Evolutionary conservation across 2,329 filamentous ascomycete species (phyloP).

Genomic region (Epichloe aotearoae): DNA sequence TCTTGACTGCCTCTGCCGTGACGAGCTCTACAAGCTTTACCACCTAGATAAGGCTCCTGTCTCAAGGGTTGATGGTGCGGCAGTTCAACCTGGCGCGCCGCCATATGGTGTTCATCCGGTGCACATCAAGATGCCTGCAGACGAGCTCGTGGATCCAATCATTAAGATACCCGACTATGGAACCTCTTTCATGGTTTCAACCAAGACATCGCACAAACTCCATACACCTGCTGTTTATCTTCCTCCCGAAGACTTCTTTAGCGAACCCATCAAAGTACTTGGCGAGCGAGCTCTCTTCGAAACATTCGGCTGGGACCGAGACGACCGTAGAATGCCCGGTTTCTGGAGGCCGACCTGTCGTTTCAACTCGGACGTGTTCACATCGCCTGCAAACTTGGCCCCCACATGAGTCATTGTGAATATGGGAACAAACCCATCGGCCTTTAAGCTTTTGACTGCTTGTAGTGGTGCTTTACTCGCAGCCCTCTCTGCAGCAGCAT

Average conservation of each 20-base stretch:
- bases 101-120: slow-evolving; percentile 10
- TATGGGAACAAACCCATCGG: too few relatives aligned
- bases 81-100: slow-evolving; percentile 10
- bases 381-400: too few relatives aligned
- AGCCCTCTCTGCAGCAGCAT: too few relatives aligned
- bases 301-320: slow-evolving; percentile 9
- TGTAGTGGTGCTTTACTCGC: too few relatives aligned
- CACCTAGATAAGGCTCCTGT: slow-evolving; percentile 6
- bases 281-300: slow-evolving; percentile 12
- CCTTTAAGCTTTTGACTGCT: too few relatives aligned
- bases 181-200: slow-evolving; percentile 10
- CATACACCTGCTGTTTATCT: slow-evolving; percentile 10
- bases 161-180: slow-evolving; percentile 10
- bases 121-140: slow-evolving; percentile 7
- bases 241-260: slow-evolving; percentile 13
- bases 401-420: too few relatives aligned
- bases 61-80: slow-evolving; percentile 6
- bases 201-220: slow-evolving; percentile 6
- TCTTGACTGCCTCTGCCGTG: slow-evolving; percentile 1
- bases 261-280: slow-evolving; percentile 11
- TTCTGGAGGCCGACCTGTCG: too few relatives aligned
- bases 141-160: slow-evolving; percentile 4
- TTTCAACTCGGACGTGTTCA: too few relatives aligned
- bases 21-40: slow-evolving; percentile 7
- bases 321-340: slow-evolving; percentile 1